These are phyloP conservation scores for Fusarium vanettenii DNA, from an alignment of 2,329 filamentous ascomycete species.

Conservation along the genomic window DNA sequence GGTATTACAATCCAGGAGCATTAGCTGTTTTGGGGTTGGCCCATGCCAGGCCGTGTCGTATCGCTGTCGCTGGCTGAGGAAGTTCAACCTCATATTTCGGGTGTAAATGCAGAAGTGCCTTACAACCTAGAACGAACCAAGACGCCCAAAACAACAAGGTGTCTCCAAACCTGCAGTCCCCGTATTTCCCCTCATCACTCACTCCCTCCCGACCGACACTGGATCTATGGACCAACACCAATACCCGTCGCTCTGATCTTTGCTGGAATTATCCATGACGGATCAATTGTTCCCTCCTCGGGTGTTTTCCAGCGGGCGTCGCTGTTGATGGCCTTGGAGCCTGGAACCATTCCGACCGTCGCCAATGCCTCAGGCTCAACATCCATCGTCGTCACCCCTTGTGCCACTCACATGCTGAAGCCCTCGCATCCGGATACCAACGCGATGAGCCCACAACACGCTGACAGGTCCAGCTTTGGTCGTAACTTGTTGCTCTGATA, in stretches of 20 bases:
- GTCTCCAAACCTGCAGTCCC: conserved; percentile 30
- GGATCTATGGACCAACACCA: not conserved
- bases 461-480: not conserved
- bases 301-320: not conserved
- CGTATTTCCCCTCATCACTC: conserved; percentile 28
- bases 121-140: conserved; percentile 16
- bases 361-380: conserved; percentile 21
- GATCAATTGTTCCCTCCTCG: conserved; percentile 5
- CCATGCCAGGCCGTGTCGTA: conserved; percentile 9
- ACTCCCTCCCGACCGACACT: not conserved
- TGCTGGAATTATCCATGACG: not conserved
- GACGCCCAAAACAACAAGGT: conserved; percentile 30
- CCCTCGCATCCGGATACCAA: conserved; percentile 20
- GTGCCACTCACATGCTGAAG: conserved; percentile 28
- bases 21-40: conserved; percentile 43
- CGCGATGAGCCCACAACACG: not conserved
- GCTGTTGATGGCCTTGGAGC: not conserved
- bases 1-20: conserved; percentile 6
- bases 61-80: conserved; percentile 22
- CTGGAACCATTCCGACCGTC: conserved; percentile 12
- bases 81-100: conserved; percentile 46
- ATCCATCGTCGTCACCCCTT: conserved; percentile 36
- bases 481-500: not conserved
- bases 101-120: conserved; percentile 47
- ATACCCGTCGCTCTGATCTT: not conserved